Conservation (phyloP, 345 rosid species). For the Citrus glauca region DNA sequence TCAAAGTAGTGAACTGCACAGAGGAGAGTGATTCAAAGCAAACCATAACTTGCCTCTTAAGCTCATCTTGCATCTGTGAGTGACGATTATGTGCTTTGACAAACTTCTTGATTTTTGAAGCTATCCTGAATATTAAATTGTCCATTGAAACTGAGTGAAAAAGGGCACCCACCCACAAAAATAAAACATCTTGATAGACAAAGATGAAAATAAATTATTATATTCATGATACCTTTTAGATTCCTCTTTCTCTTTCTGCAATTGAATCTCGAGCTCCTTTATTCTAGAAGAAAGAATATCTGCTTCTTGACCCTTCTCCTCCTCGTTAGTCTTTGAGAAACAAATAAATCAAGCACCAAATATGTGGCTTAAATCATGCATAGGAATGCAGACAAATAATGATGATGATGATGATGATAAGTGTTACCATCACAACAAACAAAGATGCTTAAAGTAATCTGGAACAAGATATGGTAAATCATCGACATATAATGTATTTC, state of each 20-base stretch:
- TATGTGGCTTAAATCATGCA: not conserved
- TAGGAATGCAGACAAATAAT: not conserved
- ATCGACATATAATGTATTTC: not conserved
- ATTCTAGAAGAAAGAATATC: constrained; percentile 65
- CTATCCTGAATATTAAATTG: constrained; percentile 47
- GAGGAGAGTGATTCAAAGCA: constrained; percentile 6
- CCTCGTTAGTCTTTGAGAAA: constrained; percentile 40
- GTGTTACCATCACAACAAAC: constrained; percentile 2
- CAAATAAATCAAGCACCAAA: constrained; percentile 7
- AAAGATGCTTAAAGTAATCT: not conserved
- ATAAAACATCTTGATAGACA: not conserved
- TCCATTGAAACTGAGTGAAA: constrained; percentile 18
- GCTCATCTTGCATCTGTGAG: constrained; percentile 61
- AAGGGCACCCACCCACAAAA: constrained; percentile 9
- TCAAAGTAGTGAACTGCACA: not conserved
- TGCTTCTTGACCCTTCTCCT: constrained; percentile 67
- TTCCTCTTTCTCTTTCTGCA: constrained; percentile 71
- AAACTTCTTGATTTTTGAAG: constrained; percentile 73
- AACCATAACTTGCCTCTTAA: constrained; percentile 52
- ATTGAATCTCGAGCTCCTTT: constrained; percentile 65
- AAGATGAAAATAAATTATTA: not conserved
- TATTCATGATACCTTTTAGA: constrained; percentile 51
- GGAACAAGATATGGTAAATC: not conserved
- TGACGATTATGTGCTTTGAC: constrained; percentile 59
- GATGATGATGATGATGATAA: not conserved